phyloP scores from a whole-genome alignment of 257 asterid species.

The Handroanthus guayacan region DNA sequence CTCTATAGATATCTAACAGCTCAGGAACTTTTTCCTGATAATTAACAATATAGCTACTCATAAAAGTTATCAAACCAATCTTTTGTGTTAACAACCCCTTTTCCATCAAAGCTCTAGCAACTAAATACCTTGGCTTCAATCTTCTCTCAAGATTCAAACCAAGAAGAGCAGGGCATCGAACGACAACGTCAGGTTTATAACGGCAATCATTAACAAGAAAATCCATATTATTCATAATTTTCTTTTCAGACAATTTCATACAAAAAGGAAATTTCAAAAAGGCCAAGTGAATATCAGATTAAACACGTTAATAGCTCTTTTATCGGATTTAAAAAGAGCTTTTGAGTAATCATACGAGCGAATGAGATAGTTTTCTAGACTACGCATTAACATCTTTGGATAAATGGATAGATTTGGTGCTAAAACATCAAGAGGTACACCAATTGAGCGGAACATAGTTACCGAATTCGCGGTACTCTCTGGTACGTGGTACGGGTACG shows the following conservation, averaged over 20 bases:
- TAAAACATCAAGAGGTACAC: conserved; percentile 21
- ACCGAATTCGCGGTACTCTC: too few relatives aligned
- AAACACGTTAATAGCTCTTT: conserved; percentile 19
- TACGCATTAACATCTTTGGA: conserved; percentile 20
- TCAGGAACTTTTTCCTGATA: conserved; percentile 11
- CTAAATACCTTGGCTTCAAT: conserved; percentile 32
- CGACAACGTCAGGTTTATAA: conserved; percentile 7
- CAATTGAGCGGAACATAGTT: conserved; percentile 27
- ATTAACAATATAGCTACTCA: not conserved
- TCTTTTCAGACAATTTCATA: conserved; percentile 40
- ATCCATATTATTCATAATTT: conserved; percentile 16
- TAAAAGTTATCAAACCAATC: not conserved
- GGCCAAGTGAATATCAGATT: conserved; percentile 26
- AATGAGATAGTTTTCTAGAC: conserved; percentile 21
- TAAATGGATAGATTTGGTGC: not conserved
- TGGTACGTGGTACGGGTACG: too few relatives aligned
- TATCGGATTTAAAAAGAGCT: conserved; percentile 14
- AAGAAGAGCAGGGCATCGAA: conserved; percentile 30
- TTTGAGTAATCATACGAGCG: conserved; percentile 34
- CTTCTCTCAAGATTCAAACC: conserved; percentile 15
- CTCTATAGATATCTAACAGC: not conserved
- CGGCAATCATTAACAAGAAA: conserved; percentile 23
- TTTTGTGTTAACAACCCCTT: conserved; percentile 16
- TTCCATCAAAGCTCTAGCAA: conserved; percentile 10
- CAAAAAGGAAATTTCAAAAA: conserved; percentile 35